Evolutionary conservation across 2,329 filamentous ascomycete species (phyloP), one percentile per base, ranked within the genome.

Genomic region (Metarhizium robertsii): DNA sequence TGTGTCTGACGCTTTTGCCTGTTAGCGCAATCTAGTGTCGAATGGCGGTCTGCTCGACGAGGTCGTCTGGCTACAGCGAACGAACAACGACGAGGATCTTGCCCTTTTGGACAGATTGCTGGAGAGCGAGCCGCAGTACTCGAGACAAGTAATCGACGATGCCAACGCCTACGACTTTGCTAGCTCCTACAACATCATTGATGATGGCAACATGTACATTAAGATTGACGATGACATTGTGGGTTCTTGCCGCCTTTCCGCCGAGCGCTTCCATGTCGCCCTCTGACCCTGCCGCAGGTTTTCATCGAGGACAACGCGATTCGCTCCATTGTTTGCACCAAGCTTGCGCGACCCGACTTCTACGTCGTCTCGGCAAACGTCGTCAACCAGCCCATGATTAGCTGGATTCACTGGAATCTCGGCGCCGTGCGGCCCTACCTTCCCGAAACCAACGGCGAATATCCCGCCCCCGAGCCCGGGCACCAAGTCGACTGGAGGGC

Each of bases 351-450:
- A 32, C 77, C 79, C 6, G 73, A 79, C 48, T 74, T 74, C 30
- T 75, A 75, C 58, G 67, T 76, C 50, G 75, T 83, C 14, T 79
- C 79, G 2, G 79, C 79, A 52, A 82, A 83, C 58, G 71, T 83
- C 20, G 69, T 83, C 59, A 83, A 83, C 57, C 77, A 79, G 51
- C 79, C 78, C 16, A 71, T 78, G 13, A 74, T 81, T 34, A 73
- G 74, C 50, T 75, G 77, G 67, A 69, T 83, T 20, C 80, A 84
- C 60, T 76, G 75, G 61, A 79, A 79, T 55, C 69, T 77, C 8
- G 77, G 76, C 6, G 75, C 75, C 25, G 71, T 80, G 25, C 70
- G 77, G 51, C 75, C 79, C 3, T 83, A 81, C 62, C 71, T 80
- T n/a, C 78, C 79, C 4, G 79, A 81, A 51, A 59, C 67, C 13